Base-by-base conservation (phyloP, 305 asterid genomes). In the Fraxinus baroniana region DNA sequence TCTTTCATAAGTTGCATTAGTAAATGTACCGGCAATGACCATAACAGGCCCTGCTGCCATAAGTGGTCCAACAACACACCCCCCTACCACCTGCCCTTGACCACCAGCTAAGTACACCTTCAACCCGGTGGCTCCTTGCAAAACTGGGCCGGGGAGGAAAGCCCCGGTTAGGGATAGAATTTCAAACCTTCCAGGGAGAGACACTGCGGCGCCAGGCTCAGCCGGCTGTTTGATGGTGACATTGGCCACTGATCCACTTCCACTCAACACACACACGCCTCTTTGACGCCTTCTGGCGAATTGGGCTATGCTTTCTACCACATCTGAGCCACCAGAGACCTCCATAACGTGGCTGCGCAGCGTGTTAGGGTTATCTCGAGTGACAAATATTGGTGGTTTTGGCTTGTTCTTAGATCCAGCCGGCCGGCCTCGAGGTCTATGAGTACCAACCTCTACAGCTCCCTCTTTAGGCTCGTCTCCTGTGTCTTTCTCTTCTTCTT, bases 31-130 rank as follows among this genome's bases (percentile, higher is more conserved):
- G 0, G 98, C 96, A 20, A 92, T 87, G 2, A 94, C 86, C 89
- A 92, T 81, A 13, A 94, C 96, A 0, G 98, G 94, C 1, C 96
- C 98, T 0, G 90, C 92, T 0, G 98, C 93, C 37, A 94, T 87
- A 13, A 94, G 86, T 1, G 98, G 87, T 4, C 98, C 98, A 9
- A 92, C 92, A 36, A 94, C 94, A 60, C 92, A 87, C 9, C 98
- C 98, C 2, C 98, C 98, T 5, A 94, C 89, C 15, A 94, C 95
- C 86, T 94, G 97, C 1, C 98, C 98, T 75, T 89, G 94, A 10
- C 91, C 96, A 0, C 97, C 97, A 6, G 94, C 90, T 18, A 94
- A 75, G 22, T 92, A 94, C 1, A 94, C 91, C 1, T 97, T 94
- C 1, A 94, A 78, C 12, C 98, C 97, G 9, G 94, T 91, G 1